phyloP scores from a whole-genome alignment of 345 rosid genomes.

The Gossypium arboreum region DNA sequence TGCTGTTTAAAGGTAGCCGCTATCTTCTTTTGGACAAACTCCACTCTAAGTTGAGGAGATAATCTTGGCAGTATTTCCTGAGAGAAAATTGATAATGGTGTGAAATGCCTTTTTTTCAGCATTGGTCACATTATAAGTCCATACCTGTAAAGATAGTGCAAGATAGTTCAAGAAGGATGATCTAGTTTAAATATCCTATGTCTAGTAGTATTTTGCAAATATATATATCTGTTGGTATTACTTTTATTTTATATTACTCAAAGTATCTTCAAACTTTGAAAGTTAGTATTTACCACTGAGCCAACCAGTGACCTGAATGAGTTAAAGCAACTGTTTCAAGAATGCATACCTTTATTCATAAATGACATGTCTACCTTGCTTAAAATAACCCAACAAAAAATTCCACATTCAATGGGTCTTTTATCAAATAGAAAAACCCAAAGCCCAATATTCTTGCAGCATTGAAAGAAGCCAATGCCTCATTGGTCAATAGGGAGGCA shows the following conservation, averaged over 20 bases:
- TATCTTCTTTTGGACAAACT: conserved; percentile 71
- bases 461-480: too few species aligned
- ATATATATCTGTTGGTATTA: not conserved
- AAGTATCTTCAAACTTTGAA: not conserved
- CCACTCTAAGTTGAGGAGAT: conserved; percentile 70
- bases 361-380: not conserved
- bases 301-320: too few species aligned
- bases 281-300: too few species aligned
- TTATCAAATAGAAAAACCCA: not conserved
- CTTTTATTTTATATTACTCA: not conserved
- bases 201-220: not conserved
- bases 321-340: too few species aligned
- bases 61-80: conserved; percentile 64
- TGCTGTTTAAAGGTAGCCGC: conserved; percentile 54
- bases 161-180: not conserved
- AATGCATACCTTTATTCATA: not conserved
- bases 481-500: too few species aligned
- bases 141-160: not conserved
- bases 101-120: conserved; percentile 5
- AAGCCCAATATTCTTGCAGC: not conserved
- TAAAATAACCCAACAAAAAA: not conserved
- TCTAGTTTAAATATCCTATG: not conserved
- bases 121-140: not conserved
- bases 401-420: not conserved
- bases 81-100: conserved; percentile 11